These are phyloP conservation scores for Camellia japonica DNA, from an alignment of 148 eudicot species.

Conservation along the genomic window DNA sequence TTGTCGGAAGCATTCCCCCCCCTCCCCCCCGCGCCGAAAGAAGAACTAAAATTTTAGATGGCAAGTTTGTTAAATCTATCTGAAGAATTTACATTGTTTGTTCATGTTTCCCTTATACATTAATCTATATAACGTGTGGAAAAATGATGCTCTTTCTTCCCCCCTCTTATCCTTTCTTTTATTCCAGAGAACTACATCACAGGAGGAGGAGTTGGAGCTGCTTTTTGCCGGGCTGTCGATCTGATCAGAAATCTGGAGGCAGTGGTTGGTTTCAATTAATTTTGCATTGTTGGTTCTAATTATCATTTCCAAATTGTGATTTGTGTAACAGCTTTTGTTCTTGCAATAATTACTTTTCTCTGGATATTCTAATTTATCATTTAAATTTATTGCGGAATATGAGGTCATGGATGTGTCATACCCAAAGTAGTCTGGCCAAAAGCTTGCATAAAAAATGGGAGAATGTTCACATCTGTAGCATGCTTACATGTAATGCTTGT, in stretches of 20 bases:
- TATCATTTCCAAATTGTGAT: background rate
- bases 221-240: slow-evolving; percentile 77
- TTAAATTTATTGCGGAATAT: no score
- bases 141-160: background rate
- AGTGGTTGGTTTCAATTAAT: slow-evolving; percentile 1
- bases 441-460: background rate
- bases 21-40: background rate
- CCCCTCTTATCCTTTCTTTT: background rate
- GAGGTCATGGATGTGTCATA: background rate
- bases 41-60: background rate
- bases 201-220: slow-evolving; percentile 79
- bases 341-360: no score
- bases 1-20: no score
- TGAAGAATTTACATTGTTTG: background rate
- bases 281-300: background rate
- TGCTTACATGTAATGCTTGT: slow-evolving; percentile 2
- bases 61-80: background rate
- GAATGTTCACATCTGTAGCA: no score
- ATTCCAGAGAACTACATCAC: slow-evolving; percentile 62
- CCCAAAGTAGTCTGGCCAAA: background rate
- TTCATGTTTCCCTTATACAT: background rate
- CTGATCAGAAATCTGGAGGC: slow-evolving; percentile 24
- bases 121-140: background rate
- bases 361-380: no score
- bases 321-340: background rate